Base-by-base conservation (phyloP, 306 rosid species). In the Inga oerstediana region DNA sequence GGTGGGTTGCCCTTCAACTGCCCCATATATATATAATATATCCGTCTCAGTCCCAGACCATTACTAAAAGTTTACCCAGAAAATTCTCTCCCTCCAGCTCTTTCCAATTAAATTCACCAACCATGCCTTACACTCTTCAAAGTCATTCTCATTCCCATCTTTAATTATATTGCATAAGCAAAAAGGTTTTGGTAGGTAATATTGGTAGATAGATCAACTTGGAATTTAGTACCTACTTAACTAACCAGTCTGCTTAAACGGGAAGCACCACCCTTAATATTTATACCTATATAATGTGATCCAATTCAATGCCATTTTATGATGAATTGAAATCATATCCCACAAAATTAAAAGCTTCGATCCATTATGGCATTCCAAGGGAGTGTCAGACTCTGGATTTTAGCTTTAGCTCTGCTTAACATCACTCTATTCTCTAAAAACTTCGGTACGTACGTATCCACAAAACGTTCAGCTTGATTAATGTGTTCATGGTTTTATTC, bases 1-100 rank as follows among this genome's bases (percentile, higher is more conserved):
- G 98, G 90, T 91, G 91, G 81, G 92, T 87, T 88, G 79, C 78
- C 83, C 80, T 81, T 87, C 88, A 91, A 89, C 95, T 67, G 83
- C 90, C 84, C n/a, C 17, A 51, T 15, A 12, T 51, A 69, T 27
- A 27, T 27, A 27, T 27, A 27, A 27, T 27, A 27, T 27, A 27
- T 69, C 81, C 41, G 58, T 70, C 66, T 75, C 83, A 30, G 20
- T 79, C 72, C 27, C 15, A 46, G 0, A 27, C 59, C 59, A 35
- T 24, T 72, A 12, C 76, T 72, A 48, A 15, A 10, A 8, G 8
- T 6, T 73, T 8, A 73, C 61, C 14, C 61, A 24, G 76, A 17
- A 46, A 51, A 72, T 48, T 30, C 76, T 79, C 72, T 83, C 13
- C 48, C 48, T 51, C 17, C 14, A 4, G 10, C 54, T 79, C 74